Evolutionary conservation across 1,139 yeast genomes (phyloP), one percentile per base, ranked within the genome.

Genomic region (Geotrichum candidum): DNA sequence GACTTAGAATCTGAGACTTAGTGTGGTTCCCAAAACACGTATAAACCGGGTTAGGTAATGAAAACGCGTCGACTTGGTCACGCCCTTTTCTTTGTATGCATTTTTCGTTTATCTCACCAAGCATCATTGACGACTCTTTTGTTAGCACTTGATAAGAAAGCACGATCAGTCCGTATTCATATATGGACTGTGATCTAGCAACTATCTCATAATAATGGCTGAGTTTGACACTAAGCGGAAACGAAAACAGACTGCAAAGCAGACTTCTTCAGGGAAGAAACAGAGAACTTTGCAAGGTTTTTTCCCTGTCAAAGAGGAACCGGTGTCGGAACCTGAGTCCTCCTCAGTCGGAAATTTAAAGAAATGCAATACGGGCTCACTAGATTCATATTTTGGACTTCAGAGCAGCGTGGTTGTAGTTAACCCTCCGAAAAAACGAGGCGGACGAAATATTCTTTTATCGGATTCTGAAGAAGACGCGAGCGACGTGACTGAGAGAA

Each of bases 1-100:
- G n/a, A 25, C 22, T 23, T 53, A 15, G 22, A 27, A 25, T 29
- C 10, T 51, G 22, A 33, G 56, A n/a, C 23, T 23, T 23, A 33
- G 41, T 5, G 7, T 23, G 2, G 13, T 27, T 31, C 15, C 29
- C 15, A n/a, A 31, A 25, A 13, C 51, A 31, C 35, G 38, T 25
- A 35, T 25, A 29, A 27, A 45, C 11, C 50, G 41, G 48, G 45
- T 53, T 53, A 53, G 55, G 55, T 53, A 51, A 51, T 51, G 22
- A 7, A 31, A 35, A 35, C 53, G 33, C 53, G 29, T 50, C 33
- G 15, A 50, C 33, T 50, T 50, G 13, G 51, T 48, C 13, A 15
- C 2, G 53, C 31, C 31, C 22, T 23, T 23, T 50, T 25, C 18
- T 41, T 41, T 15, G 27, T 25, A 7, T 41, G 1, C 10, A 23